These are phyloP conservation scores for Oxalis stricta DNA, from an alignment of 441 rosid genomes.

Conservation along the genomic window DNA sequence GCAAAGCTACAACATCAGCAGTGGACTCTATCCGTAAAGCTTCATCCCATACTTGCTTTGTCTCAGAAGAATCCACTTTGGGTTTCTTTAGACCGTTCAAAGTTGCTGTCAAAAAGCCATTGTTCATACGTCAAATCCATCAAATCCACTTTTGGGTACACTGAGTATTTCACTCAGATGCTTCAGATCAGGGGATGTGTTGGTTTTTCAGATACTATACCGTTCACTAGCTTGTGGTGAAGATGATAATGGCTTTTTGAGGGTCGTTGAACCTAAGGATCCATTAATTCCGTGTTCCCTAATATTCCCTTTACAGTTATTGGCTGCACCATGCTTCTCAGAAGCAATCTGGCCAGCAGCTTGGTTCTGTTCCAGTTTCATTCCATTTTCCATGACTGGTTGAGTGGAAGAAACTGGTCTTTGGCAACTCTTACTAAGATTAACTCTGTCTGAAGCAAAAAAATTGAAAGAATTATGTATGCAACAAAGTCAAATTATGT, in stretches of 20 bases:
- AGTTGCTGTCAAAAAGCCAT: slow-evolving; percentile 31
- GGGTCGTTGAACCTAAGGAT: slow-evolving; percentile 13
- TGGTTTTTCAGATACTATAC: slow-evolving; percentile 25
- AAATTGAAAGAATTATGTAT: slow-evolving; percentile 17
- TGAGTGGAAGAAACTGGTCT: slow-evolving; percentile 17
- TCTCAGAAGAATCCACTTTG: slow-evolving; percentile 14
- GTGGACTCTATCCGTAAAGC: slow-evolving; percentile 34
- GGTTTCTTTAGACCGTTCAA: slow-evolving; percentile 15
- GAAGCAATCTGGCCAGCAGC: slow-evolving; percentile 15
- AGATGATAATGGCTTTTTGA: slow-evolving; percentile 15
- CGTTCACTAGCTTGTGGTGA: slow-evolving; percentile 11
- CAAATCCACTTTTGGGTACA: slow-evolving; percentile 28
- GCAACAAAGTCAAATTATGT: slow-evolving; percentile 5
- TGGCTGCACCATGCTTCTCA: slow-evolving; percentile 17
- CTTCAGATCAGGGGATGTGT: slow-evolving; percentile 45
- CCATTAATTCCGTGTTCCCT: slow-evolving; percentile 39
- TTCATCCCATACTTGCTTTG: slow-evolving; percentile 37
- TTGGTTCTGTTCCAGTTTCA: slow-evolving; percentile 23
- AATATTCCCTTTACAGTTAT: slow-evolving; percentile 17
- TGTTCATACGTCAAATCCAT: slow-evolving; percentile 26
- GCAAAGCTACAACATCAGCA: slow-evolving; percentile 34
- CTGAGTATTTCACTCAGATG: slow-evolving; percentile 38
- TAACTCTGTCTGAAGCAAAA: slow-evolving; percentile 34
- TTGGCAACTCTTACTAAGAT: slow-evolving; percentile 31
- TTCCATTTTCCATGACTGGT: slow-evolving; percentile 32